phyloP scores from a whole-genome alignment of 2,329 filamentous ascomycete genomes.

The Monosporascus sp. region DNA sequence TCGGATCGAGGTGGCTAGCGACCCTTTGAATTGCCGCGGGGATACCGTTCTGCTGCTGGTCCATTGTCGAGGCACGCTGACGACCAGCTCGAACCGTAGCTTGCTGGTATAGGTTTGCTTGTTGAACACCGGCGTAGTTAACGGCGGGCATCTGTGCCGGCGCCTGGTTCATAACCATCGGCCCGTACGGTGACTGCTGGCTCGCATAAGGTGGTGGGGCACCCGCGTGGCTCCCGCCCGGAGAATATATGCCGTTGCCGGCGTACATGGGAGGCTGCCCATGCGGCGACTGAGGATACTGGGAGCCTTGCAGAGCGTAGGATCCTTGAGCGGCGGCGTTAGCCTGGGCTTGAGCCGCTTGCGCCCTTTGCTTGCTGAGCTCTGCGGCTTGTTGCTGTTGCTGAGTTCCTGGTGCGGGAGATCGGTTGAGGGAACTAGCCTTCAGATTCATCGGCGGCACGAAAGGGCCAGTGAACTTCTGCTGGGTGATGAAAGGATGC shows the following conservation, averaged over 20 bases:
- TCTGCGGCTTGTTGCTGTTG: constrained; percentile 95
- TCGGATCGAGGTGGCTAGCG: constrained; percentile 92
- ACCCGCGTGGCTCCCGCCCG: constrained; percentile 48
- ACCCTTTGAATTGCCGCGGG: constrained; percentile 90
- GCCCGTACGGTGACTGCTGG: constrained; percentile 65
- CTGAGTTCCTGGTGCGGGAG: constrained; percentile 86
- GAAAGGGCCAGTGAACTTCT: constrained; percentile 94
- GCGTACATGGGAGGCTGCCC: constrained; percentile 67
- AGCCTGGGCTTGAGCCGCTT: constrained; percentile 65
- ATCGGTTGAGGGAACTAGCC: constrained; percentile 76
- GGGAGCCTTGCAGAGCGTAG: constrained; percentile 52
- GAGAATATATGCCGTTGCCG: constrained; percentile 76
- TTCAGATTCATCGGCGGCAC: constrained; percentile 97
- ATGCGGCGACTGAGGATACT: constrained; percentile 41
- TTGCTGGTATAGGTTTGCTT: constrained; percentile 65
- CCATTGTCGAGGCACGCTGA: constrained; percentile 93
- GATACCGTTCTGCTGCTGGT: constrained; percentile 88
- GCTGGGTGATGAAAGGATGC: constrained; percentile 97
- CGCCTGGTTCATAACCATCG: constrained; percentile 66
- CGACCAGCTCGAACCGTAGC: constrained; percentile 72
- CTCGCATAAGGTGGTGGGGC: constrained; percentile 76
- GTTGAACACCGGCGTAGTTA: constrained; percentile 55
- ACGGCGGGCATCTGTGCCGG: constrained; percentile 61
- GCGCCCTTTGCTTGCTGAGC: constrained; percentile 83
- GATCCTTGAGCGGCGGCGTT: constrained; percentile 63